A percentile compares a stretch with the other conserved stretches of the same genome.
phyloP scores from a whole-genome alignment of 1,284 basidiomycete genomes.

The Fomitopsis betulina region DNA sequence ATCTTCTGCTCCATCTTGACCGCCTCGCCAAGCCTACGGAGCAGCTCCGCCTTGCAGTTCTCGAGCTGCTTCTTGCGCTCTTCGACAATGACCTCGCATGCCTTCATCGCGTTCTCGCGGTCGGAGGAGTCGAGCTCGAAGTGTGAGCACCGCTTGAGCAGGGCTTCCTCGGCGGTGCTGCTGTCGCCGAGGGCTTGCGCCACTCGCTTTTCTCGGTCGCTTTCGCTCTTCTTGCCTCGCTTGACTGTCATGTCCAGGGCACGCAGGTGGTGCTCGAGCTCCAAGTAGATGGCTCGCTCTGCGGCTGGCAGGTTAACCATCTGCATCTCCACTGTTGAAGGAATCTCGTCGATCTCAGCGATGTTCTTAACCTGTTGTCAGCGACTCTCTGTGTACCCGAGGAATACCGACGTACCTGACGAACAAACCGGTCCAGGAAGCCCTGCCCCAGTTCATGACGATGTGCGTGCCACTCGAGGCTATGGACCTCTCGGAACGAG shows the following conservation, averaged over 20 bases:
- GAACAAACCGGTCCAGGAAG: conserved; percentile 82
- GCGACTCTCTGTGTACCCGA: neutral
- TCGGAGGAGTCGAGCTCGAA: conserved; percentile 81
- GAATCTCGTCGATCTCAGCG: conserved; percentile 95
- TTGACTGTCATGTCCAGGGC: conserved; percentile 87
- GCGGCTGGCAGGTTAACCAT: conserved; percentile 82
- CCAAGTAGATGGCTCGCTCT: conserved; percentile 92
- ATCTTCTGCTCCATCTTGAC: conserved; percentile 65
- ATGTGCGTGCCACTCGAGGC: conserved; percentile 87
- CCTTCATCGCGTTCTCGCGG: conserved; percentile 79
- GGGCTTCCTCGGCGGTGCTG: conserved; percentile 86
- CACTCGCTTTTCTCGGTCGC: conserved; percentile 87
- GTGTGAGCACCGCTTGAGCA: conserved; percentile 91
- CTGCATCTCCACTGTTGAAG: conserved; percentile 67
- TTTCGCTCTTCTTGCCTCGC: conserved; percentile 81
- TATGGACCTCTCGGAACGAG: conserved; percentile 93
- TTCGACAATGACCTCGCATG: conserved; percentile 86
- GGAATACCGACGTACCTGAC: conserved; percentile 50
- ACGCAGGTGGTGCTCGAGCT: conserved; percentile 91
- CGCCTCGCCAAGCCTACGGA: conserved; percentile 60
- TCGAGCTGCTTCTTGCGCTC: conserved; percentile 79
- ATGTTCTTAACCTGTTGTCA: conserved; percentile 59
- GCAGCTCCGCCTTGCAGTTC: conserved; percentile 75
- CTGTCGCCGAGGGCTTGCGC: conserved; percentile 87
- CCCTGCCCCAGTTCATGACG: conserved; percentile 80